These are phyloP conservation scores for Ceratobasidium sp. DNA, from an alignment of 1,284 basidiomycete genomes.

Conservation along the genomic window DNA sequence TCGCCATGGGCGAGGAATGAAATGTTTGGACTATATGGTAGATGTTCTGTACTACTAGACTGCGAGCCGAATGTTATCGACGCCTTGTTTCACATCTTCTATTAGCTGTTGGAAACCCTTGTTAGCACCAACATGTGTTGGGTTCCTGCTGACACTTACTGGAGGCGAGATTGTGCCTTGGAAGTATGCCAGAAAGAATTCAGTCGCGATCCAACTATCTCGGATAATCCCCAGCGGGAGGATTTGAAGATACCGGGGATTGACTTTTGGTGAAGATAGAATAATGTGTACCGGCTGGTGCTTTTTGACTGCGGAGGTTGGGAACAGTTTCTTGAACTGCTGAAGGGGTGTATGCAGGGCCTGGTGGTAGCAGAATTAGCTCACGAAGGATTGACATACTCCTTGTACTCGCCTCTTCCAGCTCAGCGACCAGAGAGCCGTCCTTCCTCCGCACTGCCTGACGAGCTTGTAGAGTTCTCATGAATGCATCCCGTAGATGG, in stretches of 20 bases:
- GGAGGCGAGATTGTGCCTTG: constrained; percentile 72
- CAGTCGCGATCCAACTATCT: constrained; percentile 72
- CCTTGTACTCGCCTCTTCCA: constrained; percentile 47
- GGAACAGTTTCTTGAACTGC: constrained; percentile 76
- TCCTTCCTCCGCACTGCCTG: constrained; percentile 62
- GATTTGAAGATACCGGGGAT: constrained; percentile 65
- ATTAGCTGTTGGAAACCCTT: not conserved
- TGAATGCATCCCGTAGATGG: constrained; percentile 85
- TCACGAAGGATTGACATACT: not conserved
- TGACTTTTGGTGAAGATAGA: constrained; percentile 59
- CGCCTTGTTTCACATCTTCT: constrained; percentile 21
- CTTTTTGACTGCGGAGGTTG: constrained; percentile 68
- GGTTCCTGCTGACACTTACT: constrained; percentile 55
- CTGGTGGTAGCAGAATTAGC: constrained; percentile 40
- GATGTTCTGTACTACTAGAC: not conserved
- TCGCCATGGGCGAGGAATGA: constrained; percentile 44
- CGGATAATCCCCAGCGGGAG: constrained; percentile 73
- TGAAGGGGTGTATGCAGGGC: constrained; percentile 67
- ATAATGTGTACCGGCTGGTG: constrained; percentile 71
- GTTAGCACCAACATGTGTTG: not conserved
- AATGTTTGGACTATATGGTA: no score
- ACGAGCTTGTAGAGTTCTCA: constrained; percentile 74
- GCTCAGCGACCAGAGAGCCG: constrained; percentile 62
- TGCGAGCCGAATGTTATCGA: constrained; percentile 10
- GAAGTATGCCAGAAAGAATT: constrained; percentile 77